phyloP scores from a whole-genome alignment of 225 moss, liverwort and hornwort species.

The Bryoerythrophyllum caledonicum region DNA sequence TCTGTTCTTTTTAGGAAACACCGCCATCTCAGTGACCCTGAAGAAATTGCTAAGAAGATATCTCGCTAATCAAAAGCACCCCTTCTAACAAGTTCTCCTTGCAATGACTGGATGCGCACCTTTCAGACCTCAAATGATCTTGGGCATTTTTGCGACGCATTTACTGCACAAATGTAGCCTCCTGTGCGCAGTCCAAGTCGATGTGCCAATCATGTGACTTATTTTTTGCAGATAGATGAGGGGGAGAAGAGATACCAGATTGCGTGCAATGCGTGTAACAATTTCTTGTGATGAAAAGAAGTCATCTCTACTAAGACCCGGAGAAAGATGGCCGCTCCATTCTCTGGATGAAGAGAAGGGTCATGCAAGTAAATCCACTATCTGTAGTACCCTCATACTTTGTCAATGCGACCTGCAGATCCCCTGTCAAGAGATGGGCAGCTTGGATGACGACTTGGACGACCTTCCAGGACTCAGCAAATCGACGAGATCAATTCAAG shows the following conservation, averaged over 20 bases:
- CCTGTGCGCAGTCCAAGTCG: background rate
- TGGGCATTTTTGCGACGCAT: background rate
- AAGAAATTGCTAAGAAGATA: slow-evolving; percentile 72
- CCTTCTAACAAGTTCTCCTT: background rate
- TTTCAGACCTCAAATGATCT: background rate
- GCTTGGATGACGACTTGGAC: slow-evolving; percentile 69
- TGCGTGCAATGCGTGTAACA: slow-evolving; percentile 75
- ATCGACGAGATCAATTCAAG: slow-evolving; percentile 43
- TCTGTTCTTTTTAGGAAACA: slow-evolving; percentile 55
- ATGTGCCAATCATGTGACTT: background rate
- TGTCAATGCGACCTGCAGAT: slow-evolving; percentile 44
- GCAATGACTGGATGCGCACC: background rate
- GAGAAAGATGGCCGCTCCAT: slow-evolving; percentile 3
- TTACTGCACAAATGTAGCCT: background rate
- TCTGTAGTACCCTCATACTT: background rate
- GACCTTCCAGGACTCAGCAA: slow-evolving; percentile 54
- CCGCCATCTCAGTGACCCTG: slow-evolving; percentile 49
- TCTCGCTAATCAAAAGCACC: background rate
- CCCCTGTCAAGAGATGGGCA: slow-evolving; percentile 88
- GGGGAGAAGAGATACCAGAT: slow-evolving; percentile 89
- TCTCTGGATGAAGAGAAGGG: background rate
- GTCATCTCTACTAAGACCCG: background rate
- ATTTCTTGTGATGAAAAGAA: background rate
- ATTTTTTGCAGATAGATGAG: slow-evolving; percentile 67
- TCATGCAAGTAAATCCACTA: background rate